A percentile compares a stretch with the other conserved stretches of the same genome.
Conservation (phyloP, 139 green algal species). For the Nannochloris sp. region DNA sequence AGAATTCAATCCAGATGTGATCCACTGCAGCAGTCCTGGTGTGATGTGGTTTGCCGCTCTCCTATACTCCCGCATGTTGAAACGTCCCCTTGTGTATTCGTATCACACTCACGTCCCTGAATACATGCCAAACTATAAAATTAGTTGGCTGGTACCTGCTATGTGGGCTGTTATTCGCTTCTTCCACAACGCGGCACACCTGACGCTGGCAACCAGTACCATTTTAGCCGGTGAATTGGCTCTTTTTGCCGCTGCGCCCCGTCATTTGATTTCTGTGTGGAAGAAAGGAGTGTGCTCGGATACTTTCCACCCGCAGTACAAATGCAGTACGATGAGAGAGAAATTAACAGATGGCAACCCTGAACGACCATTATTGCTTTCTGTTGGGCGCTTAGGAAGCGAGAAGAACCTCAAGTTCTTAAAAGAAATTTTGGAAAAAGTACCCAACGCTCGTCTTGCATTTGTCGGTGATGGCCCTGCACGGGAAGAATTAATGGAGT, state of each 20-base stretch:
- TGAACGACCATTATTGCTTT: slow-evolving; percentile 74
- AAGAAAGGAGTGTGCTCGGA: slow-evolving; percentile 50
- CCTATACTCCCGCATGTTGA: slow-evolving; percentile 84
- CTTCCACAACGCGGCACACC: slow-evolving; percentile 58
- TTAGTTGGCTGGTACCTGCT: slow-evolving; percentile 66
- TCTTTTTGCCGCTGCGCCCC: not conserved
- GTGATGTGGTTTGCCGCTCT: slow-evolving; percentile 60
- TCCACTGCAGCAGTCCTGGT: slow-evolving; percentile 31
- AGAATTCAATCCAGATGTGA: slow-evolving; percentile 30
- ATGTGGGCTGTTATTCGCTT: slow-evolving; percentile 91
- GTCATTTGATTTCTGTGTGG: slow-evolving; percentile 63
- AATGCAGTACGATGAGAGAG: slow-evolving; percentile 52
- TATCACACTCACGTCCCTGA: slow-evolving; percentile 99
- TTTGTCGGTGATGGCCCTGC: slow-evolving; percentile 92
- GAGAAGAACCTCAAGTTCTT: slow-evolving; percentile 78
- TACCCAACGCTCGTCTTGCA: slow-evolving; percentile 62
- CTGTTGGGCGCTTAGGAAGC: slow-evolving; percentile 86
- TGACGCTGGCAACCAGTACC: slow-evolving; percentile 62
- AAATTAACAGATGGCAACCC: slow-evolving; percentile 63
- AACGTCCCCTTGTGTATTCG: slow-evolving; percentile 80
- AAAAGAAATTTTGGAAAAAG: slow-evolving; percentile 56
- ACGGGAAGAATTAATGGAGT: slow-evolving; percentile 55
- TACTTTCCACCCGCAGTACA: slow-evolving; percentile 77
- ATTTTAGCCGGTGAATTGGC: slow-evolving; percentile 17
- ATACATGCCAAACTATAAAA: slow-evolving; percentile 83